phyloP scores from a whole-genome alignment of 768 basidiomycete species.

The Boletus pseudopeckii region DNA sequence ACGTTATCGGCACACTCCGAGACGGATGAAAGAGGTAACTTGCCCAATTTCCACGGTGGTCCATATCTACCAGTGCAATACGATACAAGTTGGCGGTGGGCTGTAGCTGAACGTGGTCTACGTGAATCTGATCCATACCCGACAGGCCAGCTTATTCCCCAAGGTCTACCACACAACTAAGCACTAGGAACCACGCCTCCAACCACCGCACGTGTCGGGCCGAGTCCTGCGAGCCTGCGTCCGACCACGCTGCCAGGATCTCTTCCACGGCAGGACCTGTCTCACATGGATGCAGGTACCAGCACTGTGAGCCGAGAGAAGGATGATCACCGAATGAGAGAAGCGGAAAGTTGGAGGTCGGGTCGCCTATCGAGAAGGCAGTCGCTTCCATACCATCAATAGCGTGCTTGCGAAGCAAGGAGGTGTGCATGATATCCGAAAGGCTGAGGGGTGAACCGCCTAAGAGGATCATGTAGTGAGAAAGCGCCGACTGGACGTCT shows the following conservation, averaged over 20 bases:
- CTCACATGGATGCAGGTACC: slow-evolving; percentile 90
- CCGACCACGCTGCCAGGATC: slow-evolving; percentile 48
- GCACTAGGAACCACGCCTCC: slow-evolving; percentile 75
- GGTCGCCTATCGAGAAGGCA: slow-evolving; percentile 51
- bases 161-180: slow-evolving; percentile 62
- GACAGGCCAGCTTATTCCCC: slow-evolving; percentile 1
- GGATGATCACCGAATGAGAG: slow-evolving; percentile 90
- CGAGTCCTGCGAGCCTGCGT: slow-evolving; percentile 8
- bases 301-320: slow-evolving; percentile 64
- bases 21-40: slow-evolving; percentile 5
- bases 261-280: slow-evolving; percentile 64
- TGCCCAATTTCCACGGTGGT: not conserved
- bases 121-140: not conserved
- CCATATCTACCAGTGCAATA: no score
- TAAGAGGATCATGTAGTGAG: slow-evolving; percentile 31
- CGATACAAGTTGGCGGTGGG: no score
- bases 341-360: slow-evolving; percentile 61
- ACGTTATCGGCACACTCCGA: slow-evolving; percentile 23
- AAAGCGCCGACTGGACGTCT: slow-evolving; percentile 8
- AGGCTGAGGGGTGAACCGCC: slow-evolving; percentile 64
- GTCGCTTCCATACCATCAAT: slow-evolving; percentile 45
- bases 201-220: slow-evolving; percentile 42
- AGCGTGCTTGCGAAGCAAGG: slow-evolving; percentile 54
- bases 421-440: slow-evolving; percentile 49
- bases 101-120: not conserved